phyloP scores from a whole-genome alignment of 208 protist species.

The Borovskyia barvae region DNA sequence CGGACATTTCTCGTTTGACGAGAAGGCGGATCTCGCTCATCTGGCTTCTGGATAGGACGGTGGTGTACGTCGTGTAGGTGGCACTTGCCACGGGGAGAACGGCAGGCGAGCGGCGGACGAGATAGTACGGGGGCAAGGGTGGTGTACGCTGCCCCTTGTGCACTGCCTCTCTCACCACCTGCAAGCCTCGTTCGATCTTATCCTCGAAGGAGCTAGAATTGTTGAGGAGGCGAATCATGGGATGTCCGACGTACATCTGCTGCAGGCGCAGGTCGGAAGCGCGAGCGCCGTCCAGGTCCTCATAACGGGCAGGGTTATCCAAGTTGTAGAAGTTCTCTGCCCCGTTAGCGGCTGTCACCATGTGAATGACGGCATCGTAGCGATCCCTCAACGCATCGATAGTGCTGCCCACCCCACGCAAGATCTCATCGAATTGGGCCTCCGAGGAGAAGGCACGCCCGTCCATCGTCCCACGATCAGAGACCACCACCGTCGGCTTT shows the following conservation, averaged over 20 bases:
- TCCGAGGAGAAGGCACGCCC: slow-evolving; percentile 74
- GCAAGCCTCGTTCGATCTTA: slow-evolving; percentile 69
- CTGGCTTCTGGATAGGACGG: slow-evolving; percentile 52
- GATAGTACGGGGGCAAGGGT: slow-evolving; percentile 31
- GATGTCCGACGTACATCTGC: slow-evolving; percentile 77
- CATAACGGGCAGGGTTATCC: slow-evolving; percentile 80
- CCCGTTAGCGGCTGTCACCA: slow-evolving; percentile 74
- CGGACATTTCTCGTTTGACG: slow-evolving; percentile 41
- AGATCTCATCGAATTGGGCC: slow-evolving; percentile 53
- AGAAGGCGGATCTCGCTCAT: slow-evolving; percentile 66
- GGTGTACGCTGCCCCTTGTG: slow-evolving; percentile 27
- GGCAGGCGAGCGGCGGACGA: slow-evolving; percentile 37
- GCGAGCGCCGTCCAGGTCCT: slow-evolving; percentile 69
- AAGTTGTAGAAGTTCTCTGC: slow-evolving; percentile 78
- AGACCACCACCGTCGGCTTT: slow-evolving; percentile 57
- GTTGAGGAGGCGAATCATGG: slow-evolving; percentile 67
- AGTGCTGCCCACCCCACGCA: slow-evolving; percentile 35
- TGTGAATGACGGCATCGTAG: slow-evolving; percentile 84
- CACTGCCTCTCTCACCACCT: slow-evolving; percentile 60
- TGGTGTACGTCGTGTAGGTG: slow-evolving; percentile 40
- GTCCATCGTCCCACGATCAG: slow-evolving; percentile 86
- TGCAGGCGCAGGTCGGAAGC: slow-evolving; percentile 77
- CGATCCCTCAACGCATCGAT: slow-evolving; percentile 69
- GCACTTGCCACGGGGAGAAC: slow-evolving; percentile 37
- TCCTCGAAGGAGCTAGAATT: slow-evolving; percentile 74